A percentile compares a stretch with the other conserved stretches of the same genome.
Conservation (phyloP, 2,329 filamentous ascomycete genomes). For the Paracoccidioides brasiliensis region DNA sequence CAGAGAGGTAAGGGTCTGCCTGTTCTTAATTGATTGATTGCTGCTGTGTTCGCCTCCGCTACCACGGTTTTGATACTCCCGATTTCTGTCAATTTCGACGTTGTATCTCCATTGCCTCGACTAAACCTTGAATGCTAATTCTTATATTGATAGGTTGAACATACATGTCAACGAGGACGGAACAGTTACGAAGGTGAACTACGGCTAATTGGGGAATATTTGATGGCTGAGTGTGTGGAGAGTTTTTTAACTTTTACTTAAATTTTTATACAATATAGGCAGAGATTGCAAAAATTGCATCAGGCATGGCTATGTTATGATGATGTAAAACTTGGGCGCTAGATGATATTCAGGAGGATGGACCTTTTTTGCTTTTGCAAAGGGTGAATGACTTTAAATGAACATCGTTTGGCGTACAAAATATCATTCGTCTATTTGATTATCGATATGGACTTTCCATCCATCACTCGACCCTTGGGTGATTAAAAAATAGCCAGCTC, state of each 20-base stretch:
- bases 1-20: slow-evolving; percentile 25
- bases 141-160: slow-evolving; percentile 25
- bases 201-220: slow-evolving; percentile 16
- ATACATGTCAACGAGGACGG: slow-evolving; percentile 33
- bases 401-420: not conserved
- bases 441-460: too few relatives aligned
- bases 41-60: not conserved
- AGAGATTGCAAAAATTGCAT: too few relatives aligned
- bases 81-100: not conserved
- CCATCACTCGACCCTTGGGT: too few relatives aligned
- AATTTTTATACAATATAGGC: too few relatives aligned
- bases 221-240: not conserved
- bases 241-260: too few relatives aligned
- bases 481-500: not conserved
- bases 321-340: too few relatives aligned
- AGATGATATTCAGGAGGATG: too few relatives aligned
- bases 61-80: not conserved
- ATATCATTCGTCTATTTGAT: not conserved
- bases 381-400: not conserved
- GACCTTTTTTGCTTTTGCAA: not conserved
- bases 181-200: slow-evolving; percentile 32
- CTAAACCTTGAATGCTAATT: not conserved
- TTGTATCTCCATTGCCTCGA: not conserved
- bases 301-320: too few relatives aligned
- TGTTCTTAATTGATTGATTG: not conserved